phyloP scores from a whole-genome alignment of 495 filamentous ascomycete genomes.

The Xylaria curta region DNA sequence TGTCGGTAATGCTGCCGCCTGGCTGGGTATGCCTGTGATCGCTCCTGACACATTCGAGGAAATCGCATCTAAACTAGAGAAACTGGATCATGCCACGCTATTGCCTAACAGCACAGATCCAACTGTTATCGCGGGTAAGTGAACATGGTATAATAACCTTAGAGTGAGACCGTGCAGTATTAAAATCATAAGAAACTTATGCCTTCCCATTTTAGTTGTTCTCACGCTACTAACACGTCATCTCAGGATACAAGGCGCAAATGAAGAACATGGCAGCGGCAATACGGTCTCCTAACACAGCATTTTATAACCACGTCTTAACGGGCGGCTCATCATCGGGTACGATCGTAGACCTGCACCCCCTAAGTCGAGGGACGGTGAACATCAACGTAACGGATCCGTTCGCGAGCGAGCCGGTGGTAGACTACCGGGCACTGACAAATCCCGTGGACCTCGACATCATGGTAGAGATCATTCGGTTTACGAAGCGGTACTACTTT shows the following conservation, averaged over 20 bases:
- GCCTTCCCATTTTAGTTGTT: not conserved
- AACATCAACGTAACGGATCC: constrained; percentile 51
- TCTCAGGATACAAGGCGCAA: constrained; percentile 51
- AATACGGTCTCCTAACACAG: constrained; percentile 45
- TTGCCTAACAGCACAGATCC: constrained; percentile 46
- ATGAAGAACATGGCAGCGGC: constrained; percentile 50
- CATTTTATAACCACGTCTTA: constrained; percentile 52
- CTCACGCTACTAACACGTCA: not conserved
- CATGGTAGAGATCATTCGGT: constrained; percentile 51
- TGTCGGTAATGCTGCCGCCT: constrained; percentile 51
- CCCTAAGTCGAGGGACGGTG: constrained; percentile 54
- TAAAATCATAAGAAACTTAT: not conserved
- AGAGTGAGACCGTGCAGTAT: no score
- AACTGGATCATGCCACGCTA: constrained; percentile 45
- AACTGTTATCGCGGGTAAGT: constrained; percentile 46
- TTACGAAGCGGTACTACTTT: constrained; percentile 47
- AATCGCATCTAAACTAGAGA: constrained; percentile 42
- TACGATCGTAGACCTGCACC: constrained; percentile 50
- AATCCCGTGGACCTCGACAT: constrained; percentile 56
- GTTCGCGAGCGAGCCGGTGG: constrained; percentile 43
- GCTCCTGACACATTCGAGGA: constrained; percentile 43
- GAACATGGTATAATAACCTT: no score
- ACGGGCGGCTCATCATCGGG: constrained; percentile 43
- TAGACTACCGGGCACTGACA: constrained; percentile 57
- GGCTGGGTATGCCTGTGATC: constrained; percentile 54